Conservation (phyloP, 1,284 basidiomycete species). For the Chalciporus sp. region DNA sequence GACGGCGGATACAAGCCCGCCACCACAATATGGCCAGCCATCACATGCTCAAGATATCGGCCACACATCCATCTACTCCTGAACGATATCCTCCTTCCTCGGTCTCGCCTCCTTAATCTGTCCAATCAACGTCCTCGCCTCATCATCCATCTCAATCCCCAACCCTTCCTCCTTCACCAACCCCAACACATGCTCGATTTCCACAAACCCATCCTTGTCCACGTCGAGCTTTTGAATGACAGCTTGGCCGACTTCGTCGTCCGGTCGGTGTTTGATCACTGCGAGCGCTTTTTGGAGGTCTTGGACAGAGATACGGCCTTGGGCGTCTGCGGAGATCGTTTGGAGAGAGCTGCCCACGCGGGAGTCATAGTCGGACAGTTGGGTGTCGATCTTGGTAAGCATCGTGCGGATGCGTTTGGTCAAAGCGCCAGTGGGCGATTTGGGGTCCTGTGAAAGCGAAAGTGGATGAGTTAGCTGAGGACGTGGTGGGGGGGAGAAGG, state of each 20-base stretch:
- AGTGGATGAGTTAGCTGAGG: neutral
- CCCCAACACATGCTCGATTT: constrained; percentile 81
- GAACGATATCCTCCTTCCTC: constrained; percentile 85
- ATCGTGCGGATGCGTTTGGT: constrained; percentile 95
- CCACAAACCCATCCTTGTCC: constrained; percentile 94
- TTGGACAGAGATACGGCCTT: constrained; percentile 89
- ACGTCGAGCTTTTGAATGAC: constrained; percentile 95
- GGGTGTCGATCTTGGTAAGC: constrained; percentile 94
- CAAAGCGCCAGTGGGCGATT: constrained; percentile 77
- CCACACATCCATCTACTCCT: constrained; percentile 48
- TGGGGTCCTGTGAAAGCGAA: constrained; percentile 59
- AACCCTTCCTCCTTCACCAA: constrained; percentile 79
- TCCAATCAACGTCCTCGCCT: constrained; percentile 72
- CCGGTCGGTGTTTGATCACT: constrained; percentile 93
- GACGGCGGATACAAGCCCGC: too few species aligned
- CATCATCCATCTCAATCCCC: constrained; percentile 74
- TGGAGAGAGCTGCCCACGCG: constrained; percentile 92
- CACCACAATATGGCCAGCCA: too few species aligned
- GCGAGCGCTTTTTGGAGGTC: constrained; percentile 91
- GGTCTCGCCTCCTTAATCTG: constrained; percentile 76
- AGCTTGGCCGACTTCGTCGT: constrained; percentile 87
- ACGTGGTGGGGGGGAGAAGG: neutral
- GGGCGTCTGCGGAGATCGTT: constrained; percentile 90
- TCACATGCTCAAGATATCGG: too few species aligned
- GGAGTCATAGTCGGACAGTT: constrained; percentile 90